These are phyloP conservation scores for Diaporthe amygdali DNA, from an alignment of 2,329 filamentous ascomycete species.

Conservation along the genomic window DNA sequence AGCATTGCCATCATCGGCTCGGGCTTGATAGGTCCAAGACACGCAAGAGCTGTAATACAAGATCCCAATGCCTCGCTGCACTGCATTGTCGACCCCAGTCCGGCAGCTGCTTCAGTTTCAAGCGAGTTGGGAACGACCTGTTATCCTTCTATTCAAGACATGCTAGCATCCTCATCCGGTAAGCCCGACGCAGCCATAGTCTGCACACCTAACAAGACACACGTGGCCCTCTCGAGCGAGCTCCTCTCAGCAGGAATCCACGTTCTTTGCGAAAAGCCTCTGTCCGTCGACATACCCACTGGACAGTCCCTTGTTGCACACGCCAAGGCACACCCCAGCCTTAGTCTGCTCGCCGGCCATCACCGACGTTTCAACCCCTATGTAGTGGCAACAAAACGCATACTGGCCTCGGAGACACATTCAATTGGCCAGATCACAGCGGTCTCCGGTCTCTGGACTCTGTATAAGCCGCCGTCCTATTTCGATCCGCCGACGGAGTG, in stretches of 20 bases:
- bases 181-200: constrained; percentile 61
- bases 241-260: constrained; percentile 54
- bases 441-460: constrained; percentile 59
- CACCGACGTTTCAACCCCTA: constrained; percentile 66
- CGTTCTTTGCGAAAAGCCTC: constrained; percentile 62
- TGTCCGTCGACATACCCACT: constrained; percentile 47
- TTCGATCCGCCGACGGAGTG: constrained; percentile 54
- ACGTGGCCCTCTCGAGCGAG: constrained; percentile 55
- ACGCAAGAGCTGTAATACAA: constrained; percentile 34
- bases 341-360: constrained; percentile 61
- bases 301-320: constrained; percentile 39
- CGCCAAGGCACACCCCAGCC: constrained; percentile 31
- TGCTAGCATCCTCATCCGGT: constrained; percentile 42
- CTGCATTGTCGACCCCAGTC: constrained; percentile 37
- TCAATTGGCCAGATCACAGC: constrained; percentile 54
- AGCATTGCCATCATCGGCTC: constrained; percentile 37
- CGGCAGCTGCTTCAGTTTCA: constrained; percentile 29
- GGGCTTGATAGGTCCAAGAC: constrained; percentile 37
- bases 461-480: constrained; percentile 56
- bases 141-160: constrained; percentile 41
- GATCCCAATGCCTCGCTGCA: constrained; percentile 31
- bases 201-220: constrained; percentile 65
- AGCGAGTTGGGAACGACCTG: constrained; percentile 29
- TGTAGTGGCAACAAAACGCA: constrained; percentile 52
- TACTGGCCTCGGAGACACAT: constrained; percentile 38